Conservation (phyloP, 225 moss, liverwort and hornwort species). For the Rhytidiadelphus loreus region DNA sequence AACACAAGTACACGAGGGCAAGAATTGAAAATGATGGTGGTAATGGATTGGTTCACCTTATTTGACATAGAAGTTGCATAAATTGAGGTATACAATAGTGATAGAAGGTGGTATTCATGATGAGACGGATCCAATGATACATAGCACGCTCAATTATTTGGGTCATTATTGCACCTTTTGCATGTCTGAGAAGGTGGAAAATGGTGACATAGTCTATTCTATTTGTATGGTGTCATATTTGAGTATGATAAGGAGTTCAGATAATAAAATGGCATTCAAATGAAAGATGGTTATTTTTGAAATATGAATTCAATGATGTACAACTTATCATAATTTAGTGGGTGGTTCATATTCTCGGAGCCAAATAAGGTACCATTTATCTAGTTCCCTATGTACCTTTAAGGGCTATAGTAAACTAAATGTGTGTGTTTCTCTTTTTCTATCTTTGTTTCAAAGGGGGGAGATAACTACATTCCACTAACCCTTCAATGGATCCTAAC, state of each 20-base stretch:
- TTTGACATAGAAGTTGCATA: background rate
- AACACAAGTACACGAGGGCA: fast-evolving
- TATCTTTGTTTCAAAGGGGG: background rate
- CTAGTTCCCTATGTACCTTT: background rate
- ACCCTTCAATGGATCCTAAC: background rate
- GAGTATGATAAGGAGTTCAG: background rate
- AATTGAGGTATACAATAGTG: background rate
- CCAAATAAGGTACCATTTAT: background rate
- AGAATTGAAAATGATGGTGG: background rate
- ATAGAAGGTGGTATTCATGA: fast-evolving
- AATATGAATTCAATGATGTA: background rate
- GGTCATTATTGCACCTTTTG: background rate
- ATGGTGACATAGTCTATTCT: background rate
- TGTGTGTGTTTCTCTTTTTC: background rate
- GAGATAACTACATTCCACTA: no score
- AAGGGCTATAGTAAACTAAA: fast-evolving
- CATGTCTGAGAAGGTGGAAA: fast-evolving
- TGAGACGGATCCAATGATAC: fast-evolving
- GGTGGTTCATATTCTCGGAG: background rate
- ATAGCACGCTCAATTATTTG: fast-evolving
- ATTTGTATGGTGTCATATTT: fast-evolving
- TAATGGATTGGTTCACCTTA: background rate
- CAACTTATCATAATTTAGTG: fast-evolving
- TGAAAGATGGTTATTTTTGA: background rate
- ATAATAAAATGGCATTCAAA: no score